Evolutionary conservation across 768 basidiomycete species (phyloP).

Genomic region (Kwoniella bestiolae): DNA sequence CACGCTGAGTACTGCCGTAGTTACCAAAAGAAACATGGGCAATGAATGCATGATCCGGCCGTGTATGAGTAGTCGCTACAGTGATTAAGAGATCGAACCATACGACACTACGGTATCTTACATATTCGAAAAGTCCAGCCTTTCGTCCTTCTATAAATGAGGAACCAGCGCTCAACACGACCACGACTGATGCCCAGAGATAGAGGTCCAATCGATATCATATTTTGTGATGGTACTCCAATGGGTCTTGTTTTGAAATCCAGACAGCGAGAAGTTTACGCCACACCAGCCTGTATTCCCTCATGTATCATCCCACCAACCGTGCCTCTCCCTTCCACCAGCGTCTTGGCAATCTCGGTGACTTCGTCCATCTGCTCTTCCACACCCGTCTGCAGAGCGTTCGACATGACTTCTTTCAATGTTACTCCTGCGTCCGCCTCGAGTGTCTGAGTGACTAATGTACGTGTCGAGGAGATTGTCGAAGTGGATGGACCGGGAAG

Average conservation of each 20-base stretch:
- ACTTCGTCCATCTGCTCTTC: constrained; percentile 32
- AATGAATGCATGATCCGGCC: not conserved
- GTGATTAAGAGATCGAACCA: no score
- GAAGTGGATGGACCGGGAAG: constrained; percentile 7
- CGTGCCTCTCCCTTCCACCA: constrained; percentile 14
- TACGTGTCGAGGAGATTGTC: constrained; percentile 12
- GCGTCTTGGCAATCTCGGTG: constrained; percentile 17
- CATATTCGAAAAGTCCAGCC: not conserved
- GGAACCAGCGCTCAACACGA: no score
- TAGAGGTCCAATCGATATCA: no score
- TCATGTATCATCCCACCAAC: not conserved
- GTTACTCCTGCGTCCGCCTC: constrained; percentile 25
- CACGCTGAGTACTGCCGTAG: no score
- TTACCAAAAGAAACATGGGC: not conserved
- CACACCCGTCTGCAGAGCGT: constrained; percentile 30
- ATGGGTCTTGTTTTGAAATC: no score
- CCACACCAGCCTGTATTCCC: not conserved
- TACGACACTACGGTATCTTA: no score
- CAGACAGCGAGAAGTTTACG: no score
- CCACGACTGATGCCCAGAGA: no score
- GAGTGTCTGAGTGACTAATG: constrained; percentile 27
- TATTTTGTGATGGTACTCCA: not conserved
- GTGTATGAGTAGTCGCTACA: not conserved
- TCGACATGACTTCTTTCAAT: constrained; percentile 24
- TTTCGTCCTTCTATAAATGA: no score